These are phyloP conservation scores for Candida germanica DNA, from an alignment of 805 yeast species.

Conservation along the genomic window DNA sequence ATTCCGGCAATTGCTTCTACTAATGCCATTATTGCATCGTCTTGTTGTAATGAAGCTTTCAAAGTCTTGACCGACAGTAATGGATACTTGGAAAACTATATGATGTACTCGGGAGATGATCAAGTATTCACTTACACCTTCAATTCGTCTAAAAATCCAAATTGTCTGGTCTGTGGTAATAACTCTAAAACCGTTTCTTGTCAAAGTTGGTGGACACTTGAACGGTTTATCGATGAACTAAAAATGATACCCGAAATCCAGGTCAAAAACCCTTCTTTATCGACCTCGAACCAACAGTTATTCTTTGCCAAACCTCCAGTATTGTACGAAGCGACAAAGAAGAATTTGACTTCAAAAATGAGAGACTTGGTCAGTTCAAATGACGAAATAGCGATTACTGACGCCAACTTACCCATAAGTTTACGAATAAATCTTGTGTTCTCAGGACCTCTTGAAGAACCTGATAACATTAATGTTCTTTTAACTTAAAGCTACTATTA, in stretches of 20 bases:
- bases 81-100: constrained; percentile 68
- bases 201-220: constrained; percentile 33
- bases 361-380: constrained; percentile 35
- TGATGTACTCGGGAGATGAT: constrained; percentile 83
- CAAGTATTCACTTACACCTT: constrained; percentile 76
- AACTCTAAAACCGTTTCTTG: constrained; percentile 23
- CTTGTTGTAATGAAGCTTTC: constrained; percentile 82
- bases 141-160: constrained; percentile 52
- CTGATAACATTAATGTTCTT: constrained; percentile 15
- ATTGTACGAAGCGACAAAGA: constrained; percentile 44
- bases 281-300: constrained; percentile 36
- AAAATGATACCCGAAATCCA: constrained; percentile 27
- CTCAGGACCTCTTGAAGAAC: constrained; percentile 23
- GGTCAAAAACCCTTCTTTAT: constrained; percentile 44
- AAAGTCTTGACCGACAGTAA: constrained; percentile 71
- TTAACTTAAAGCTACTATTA: constrained; percentile 4
- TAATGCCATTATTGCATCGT: constrained; percentile 86
- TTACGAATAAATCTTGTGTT: constrained; percentile 23
- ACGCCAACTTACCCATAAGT: constrained; percentile 48
- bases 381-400: constrained; percentile 54
- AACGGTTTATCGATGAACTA: constrained; percentile 42
- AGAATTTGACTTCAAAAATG: constrained; percentile 38
- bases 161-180: constrained; percentile 78
- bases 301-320: constrained; percentile 48
- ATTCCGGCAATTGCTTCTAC: constrained; percentile 95